Evolutionary conservation across 108 stramenopile genomes (phyloP).

Genomic region (Aurantiochytrium sp.): DNA sequence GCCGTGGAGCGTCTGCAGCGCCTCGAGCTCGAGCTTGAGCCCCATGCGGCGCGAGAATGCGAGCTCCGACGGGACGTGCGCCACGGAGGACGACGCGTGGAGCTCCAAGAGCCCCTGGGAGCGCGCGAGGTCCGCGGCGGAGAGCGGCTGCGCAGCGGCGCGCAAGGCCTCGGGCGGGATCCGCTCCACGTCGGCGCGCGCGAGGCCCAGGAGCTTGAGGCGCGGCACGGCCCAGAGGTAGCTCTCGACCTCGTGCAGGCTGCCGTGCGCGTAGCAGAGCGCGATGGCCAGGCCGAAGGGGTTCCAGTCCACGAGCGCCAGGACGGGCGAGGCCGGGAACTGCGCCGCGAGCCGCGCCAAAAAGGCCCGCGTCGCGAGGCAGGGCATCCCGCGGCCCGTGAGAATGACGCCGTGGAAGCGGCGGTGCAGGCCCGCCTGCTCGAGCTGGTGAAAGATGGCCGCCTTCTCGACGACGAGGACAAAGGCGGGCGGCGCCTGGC

Average conservation of each 20-base stretch:
- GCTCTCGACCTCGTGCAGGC: background rate
- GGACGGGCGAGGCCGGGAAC: background rate
- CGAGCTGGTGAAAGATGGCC: background rate
- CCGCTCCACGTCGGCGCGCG: background rate
- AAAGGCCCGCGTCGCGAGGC: background rate
- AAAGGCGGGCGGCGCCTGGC: background rate
- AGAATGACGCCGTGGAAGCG: background rate
- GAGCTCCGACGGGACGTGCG: background rate
- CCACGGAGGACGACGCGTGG: background rate
- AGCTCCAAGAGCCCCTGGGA: background rate
- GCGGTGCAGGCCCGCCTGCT: background rate
- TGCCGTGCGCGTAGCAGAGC: background rate
- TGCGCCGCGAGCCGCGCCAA: background rate
- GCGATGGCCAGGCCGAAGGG: background rate
- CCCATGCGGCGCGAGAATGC: background rate
- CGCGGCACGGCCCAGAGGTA: conserved; percentile 12
- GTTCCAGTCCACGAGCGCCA: conserved; percentile 4
- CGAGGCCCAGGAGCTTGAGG: background rate
- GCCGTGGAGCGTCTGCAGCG: background rate
- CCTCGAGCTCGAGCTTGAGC: conserved; percentile 1
- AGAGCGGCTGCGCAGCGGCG: background rate
- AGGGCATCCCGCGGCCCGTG: background rate
- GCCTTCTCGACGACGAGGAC: background rate
- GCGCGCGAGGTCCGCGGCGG: background rate
- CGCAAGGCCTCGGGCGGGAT: background rate